Percentiles rank a stretch among this genome's conserved stretches.
phyloP scores from a whole-genome alignment of 1,284 basidiomycete genomes.

The Fomitiporia mediterranea region DNA sequence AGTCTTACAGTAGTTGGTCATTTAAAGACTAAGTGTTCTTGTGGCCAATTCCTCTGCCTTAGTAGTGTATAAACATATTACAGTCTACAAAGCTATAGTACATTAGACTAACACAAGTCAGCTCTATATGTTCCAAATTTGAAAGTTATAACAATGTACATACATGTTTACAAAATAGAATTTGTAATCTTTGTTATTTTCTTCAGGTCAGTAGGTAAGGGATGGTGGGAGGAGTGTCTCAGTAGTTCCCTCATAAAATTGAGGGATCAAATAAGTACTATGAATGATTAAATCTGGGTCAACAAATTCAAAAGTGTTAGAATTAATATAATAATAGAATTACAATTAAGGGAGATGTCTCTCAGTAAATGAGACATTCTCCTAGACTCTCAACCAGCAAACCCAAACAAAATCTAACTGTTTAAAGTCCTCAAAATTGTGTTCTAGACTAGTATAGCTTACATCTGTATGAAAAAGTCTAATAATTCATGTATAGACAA shows the following conservation, averaged over 20 bases:
- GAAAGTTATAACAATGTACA: conserved; percentile 10
- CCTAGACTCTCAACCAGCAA: background rate
- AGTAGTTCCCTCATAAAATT: conserved; percentile 5
- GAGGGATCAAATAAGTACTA: conserved; percentile 4
- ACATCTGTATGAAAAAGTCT: conserved; percentile 21
- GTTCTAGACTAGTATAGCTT: background rate
- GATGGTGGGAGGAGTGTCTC: conserved; percentile 21
- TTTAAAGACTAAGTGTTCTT: background rate
- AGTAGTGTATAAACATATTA: conserved; percentile 33
- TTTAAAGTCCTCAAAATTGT: background rate
- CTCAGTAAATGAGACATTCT: background rate
- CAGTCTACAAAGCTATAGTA: conserved; percentile 32
- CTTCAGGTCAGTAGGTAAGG: conserved; percentile 20
- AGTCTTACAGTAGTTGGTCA: too few relatives aligned
- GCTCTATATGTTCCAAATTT: conserved; percentile 13
- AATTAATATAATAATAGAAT: background rate
- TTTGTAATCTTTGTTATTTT: conserved; percentile 18
- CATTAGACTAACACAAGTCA: background rate
- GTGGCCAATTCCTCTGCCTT: conserved; percentile 30
- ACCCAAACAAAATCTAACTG: background rate
- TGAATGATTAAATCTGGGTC: conserved; percentile 8
- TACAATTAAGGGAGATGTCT: background rate
- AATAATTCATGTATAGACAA: conserved; percentile 23
- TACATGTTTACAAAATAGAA: conserved; percentile 20
- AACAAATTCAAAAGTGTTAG: conserved; percentile 6